Percentiles rank a stretch among this genome's conserved stretches.
Evolutionary conservation across 148 eudicot species (phyloP).

Genomic region (Rhododendron simsii): DNA sequence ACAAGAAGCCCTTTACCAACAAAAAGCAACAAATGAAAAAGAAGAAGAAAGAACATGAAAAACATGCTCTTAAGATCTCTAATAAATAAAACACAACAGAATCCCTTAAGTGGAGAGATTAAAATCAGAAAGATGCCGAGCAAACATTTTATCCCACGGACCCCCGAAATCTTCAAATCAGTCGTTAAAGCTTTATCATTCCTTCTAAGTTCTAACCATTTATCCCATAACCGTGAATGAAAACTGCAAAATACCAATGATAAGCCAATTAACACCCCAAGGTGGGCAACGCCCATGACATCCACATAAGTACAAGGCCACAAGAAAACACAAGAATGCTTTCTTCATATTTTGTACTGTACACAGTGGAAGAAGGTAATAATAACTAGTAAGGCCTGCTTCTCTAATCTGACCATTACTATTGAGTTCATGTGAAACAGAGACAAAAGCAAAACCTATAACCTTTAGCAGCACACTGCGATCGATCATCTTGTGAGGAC

Average conservation of each 20-base stretch:
- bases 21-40: background rate
- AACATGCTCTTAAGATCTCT: background rate
- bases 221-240: background rate
- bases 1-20: background rate
- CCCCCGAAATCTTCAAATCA: background rate
- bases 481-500: background rate
- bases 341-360: background rate
- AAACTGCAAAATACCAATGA: background rate
- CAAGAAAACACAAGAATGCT: background rate
- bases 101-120: background rate
- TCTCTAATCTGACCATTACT: background rate
- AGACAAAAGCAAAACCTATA: background rate
- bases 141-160: background rate
- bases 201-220: background rate
- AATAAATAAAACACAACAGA: background rate
- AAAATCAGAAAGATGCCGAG: background rate
- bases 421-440: background rate
- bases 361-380: background rate
- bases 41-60: background rate
- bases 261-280: background rate
- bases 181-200: background rate
- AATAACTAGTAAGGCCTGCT: background rate
- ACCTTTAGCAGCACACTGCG: background rate
- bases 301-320: background rate
- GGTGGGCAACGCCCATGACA: background rate